Evolutionary conservation across 257 asterid species (phyloP).

Genomic region (Solanum clarkiae): DNA sequence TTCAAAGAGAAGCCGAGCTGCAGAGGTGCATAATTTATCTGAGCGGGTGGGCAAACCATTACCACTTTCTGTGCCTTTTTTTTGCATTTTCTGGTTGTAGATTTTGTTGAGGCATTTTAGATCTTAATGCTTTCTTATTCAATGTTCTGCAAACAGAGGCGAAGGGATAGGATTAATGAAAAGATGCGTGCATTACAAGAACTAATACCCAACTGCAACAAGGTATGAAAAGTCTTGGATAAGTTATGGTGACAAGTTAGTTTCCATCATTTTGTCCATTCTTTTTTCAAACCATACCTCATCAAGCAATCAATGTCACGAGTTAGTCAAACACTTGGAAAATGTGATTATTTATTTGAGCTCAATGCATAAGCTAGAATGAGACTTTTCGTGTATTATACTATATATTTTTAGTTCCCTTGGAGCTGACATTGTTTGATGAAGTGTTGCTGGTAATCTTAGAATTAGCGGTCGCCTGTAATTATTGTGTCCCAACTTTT

Average conservation of each 20-base stretch:
- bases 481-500: not conserved
- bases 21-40: slow-evolving; percentile 94
- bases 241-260: not conserved
- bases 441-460: not conserved
- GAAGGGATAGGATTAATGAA: slow-evolving; percentile 90
- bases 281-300: not conserved
- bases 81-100: not conserved
- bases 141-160: slow-evolving; percentile 42
- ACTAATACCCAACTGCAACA: slow-evolving; percentile 95
- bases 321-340: not conserved
- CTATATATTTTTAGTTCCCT: not conserved
- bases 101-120: not conserved
- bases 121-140: slow-evolving; percentile 1
- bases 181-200: slow-evolving; percentile 98
- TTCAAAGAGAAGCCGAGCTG: slow-evolving; percentile 91
- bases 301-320: not conserved
- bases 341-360: not conserved
- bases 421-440: not conserved
- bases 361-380: not conserved
- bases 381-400: not conserved
- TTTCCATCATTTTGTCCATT: not conserved
- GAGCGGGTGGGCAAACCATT: slow-evolving; percentile 69
- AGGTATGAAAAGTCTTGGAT: slow-evolving; percentile 31
- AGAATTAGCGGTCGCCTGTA: not conserved
- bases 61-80: not conserved